Percentiles rank a stretch among this genome's conserved stretches.
Conservation (phyloP, 352 stramenopile genomes). For the Phytophthora capsici region DNA sequence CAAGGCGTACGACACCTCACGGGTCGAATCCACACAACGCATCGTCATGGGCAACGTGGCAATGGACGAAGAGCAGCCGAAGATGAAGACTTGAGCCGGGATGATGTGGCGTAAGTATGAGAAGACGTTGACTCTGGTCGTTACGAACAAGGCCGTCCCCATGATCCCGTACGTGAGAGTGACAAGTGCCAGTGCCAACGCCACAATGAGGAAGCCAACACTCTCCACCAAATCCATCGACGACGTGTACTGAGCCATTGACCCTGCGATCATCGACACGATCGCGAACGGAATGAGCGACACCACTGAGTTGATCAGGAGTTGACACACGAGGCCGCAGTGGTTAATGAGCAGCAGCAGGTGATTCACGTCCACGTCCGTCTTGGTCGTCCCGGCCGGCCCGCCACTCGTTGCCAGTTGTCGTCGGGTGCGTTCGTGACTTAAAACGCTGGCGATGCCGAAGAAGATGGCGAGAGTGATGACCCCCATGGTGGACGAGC, state of each 20-base stretch:
- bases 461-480: conserved; percentile 78
- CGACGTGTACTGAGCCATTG: conserved; percentile 60
- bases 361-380: conserved; percentile 57
- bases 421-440: conserved; percentile 43
- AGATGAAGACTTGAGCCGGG: conserved; percentile 77
- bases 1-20: conserved; percentile 66
- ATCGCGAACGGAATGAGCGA: conserved; percentile 70
- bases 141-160: conserved; percentile 56
- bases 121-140: conserved; percentile 72
- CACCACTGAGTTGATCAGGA: conserved; percentile 78
- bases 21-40: conserved; percentile 71
- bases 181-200: conserved; percentile 50
- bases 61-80: conserved; percentile 81
- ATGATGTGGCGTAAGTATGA: conserved; percentile 69
- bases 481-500: conserved; percentile 62
- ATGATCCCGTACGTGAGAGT: conserved; percentile 60
- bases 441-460: conserved; percentile 63
- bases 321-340: conserved; percentile 63
- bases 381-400: conserved; percentile 19
- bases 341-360: conserved; percentile 70
- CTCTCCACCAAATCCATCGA: conserved; percentile 52
- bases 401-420: conserved; percentile 15
- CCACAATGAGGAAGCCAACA: conserved; percentile 58
- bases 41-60: conserved; percentile 81
- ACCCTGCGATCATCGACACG: conserved; percentile 74